Conservation (phyloP, 2,329 filamentous ascomycete species). For the Harringtonia aguacate region DNA sequence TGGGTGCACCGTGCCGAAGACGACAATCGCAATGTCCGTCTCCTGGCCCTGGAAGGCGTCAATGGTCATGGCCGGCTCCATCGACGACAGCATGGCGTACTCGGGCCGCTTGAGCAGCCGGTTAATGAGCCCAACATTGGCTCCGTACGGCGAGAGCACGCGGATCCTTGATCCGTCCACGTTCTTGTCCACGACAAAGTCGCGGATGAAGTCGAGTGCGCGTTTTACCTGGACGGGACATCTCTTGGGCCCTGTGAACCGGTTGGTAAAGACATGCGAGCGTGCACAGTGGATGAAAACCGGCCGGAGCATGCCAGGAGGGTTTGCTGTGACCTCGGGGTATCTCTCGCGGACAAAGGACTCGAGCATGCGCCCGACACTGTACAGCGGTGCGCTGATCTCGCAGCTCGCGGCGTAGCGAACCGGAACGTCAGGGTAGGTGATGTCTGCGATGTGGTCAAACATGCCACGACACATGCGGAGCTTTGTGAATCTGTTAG, state of each 20-base stretch:
- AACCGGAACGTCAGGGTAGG: too few species aligned
- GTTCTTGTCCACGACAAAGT: constrained; percentile 19
- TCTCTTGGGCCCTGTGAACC: background rate
- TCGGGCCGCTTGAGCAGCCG: background rate
- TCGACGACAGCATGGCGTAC: constrained; percentile 6
- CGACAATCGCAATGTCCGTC: constrained; percentile 11
- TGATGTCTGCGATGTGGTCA: background rate
- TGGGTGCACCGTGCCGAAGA: constrained; percentile 11
- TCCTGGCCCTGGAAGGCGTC: constrained; percentile 16
- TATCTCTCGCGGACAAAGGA: too few species aligned
- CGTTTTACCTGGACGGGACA: constrained; percentile 1
- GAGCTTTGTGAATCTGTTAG: background rate
- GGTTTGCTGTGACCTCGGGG: too few species aligned
- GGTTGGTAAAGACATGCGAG: background rate
- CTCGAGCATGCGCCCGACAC: too few species aligned
- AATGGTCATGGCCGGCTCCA: constrained; percentile 9
- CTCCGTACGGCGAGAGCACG: constrained; percentile 35
- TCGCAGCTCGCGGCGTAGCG: too few species aligned
- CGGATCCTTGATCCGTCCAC: constrained; percentile 29
- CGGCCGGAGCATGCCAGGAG: background rate
- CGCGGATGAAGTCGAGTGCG: constrained; percentile 23
- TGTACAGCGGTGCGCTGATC: too few species aligned
- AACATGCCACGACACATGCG: background rate
- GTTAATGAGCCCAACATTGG: constrained; percentile 9
- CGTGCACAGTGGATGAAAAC: constrained; percentile 1